Conservation (phyloP, 306 rosid genomes). For the Canavalia gladiata region DNA sequence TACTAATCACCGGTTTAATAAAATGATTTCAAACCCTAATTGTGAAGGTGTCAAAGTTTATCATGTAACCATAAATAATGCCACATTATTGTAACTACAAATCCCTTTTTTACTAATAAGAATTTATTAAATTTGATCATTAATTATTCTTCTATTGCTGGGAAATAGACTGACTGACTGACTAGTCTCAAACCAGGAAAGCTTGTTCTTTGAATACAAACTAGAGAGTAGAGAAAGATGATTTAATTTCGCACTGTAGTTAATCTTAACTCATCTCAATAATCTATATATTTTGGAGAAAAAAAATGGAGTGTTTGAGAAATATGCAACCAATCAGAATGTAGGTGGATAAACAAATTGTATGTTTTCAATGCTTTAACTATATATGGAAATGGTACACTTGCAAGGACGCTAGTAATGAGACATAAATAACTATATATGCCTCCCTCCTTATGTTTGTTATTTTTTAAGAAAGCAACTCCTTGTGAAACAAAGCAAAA, state of each 20-base stretch:
- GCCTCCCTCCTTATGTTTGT: conserved; percentile 46
- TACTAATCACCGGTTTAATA: not conserved
- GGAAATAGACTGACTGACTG: not conserved
- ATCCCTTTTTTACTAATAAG: not conserved
- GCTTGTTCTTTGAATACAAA: not conserved
- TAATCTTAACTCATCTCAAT: not conserved
- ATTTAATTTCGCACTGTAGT: not conserved
- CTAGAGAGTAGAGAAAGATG: not conserved
- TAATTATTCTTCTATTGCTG: not conserved
- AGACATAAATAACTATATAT: conserved; percentile 44
- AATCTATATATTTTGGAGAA: not conserved
- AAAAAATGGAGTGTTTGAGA: not conserved
- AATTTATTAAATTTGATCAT: not conserved
- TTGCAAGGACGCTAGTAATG: conserved; percentile 28
- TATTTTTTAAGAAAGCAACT: conserved; percentile 35
- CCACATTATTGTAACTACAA: not conserved
- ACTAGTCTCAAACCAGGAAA: not conserved
- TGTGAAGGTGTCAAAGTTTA: not conserved
- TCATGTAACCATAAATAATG: not conserved
- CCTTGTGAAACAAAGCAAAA: conserved; percentile 39
- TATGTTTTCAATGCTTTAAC: conserved; percentile 30
- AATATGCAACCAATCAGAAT: conserved; percentile 4
- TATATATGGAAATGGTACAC: conserved; percentile 54
- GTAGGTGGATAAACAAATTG: not conserved
- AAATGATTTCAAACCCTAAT: conserved; percentile 39